Evolutionary conservation across 140 eudicot species (phyloP), one percentile per base, ranked within the genome.

Genomic region (Eryngium alpinum): DNA sequence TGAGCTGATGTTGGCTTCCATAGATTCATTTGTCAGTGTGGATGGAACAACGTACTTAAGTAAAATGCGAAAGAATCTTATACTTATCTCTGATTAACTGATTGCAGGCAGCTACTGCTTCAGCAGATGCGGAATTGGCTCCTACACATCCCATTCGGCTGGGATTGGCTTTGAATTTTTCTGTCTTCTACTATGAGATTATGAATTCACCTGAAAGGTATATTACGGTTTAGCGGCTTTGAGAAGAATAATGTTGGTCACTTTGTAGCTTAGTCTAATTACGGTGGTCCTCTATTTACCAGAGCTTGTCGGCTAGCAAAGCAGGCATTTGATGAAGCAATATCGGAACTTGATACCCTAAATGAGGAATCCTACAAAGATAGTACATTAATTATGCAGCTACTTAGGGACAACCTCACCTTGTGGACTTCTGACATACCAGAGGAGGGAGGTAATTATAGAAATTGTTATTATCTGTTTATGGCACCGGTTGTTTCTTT

Each of bases 391-490:
- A 91, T 91, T 78, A 89, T 93, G 98, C 98, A 93, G 88, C 98
- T 93, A 82, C 88, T 91, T 12, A 91, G 98, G 88, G 98, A 93
- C 86, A 93, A 93, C 63, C 94, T 93, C 79, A 91, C 98, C 70
- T 86, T 91, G 91, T 93, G 98, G 98, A 93, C 98, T 62, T 88
- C 98, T 29, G 97, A 93, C 86, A 88, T 93, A 75, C 88, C 97
- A 74, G 97, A 91, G 73, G 97, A 91, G 62, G 95, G 76, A 86
- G 98, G 98, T 91, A 87, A 70, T 29, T 53, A 27, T 18, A 16
- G 24, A 14, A 27, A 27, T 33, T 52, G 65, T 52, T 33, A 1
- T 27, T 24, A 25, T 57, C 59, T 50, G 33, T 14, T n/a, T 10
- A 6, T 14, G 3, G 9, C 14, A 27, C 1, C 6, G 16, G 15